Evolutionary conservation across 2,329 filamentous ascomycete species (phyloP), one percentile per base, ranked within the genome.

Genomic region (Lizonia empirigonia): DNA sequence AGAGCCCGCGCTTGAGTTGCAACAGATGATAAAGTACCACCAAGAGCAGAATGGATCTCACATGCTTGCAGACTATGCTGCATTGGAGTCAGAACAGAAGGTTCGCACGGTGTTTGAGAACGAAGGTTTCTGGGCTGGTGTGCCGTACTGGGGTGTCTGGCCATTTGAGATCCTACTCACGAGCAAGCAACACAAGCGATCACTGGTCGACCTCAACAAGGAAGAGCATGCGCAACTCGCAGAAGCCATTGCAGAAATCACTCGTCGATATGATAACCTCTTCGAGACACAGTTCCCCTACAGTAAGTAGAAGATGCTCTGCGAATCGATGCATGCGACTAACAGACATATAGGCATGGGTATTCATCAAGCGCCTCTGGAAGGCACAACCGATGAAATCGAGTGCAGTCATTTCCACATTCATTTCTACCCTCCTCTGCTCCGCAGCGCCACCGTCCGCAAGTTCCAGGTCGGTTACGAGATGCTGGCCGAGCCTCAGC

Each of bases 401-500:
- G 89, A 96, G 64, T 86, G 86, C 55, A 91, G 90, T 61, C 93
- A 96, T 75, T 86, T 99, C 70, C 94, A 99, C 74, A 87, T 99
- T 78, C 94, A 99, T 77, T 99, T 99, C 75, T 97, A 97, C 73
- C 94, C 94, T 33, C 94, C 94, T 10, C 80, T 99, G 37, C 80
- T 99, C 58, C 86, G 94, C 49, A 96, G 91, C 37, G 92, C 94
- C 2, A 96, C 91, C 0, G 92, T 99, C 37, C 86, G 90, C 63
- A 99, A 99, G 77, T 99, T 97, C 76, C 76, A 97, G 44, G 94
- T 99, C 26, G 94, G 94, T 58, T 97, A 96, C 71, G 94, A 99
- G 76, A 82, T 99, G 76, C 85, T 99, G 84, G 94, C 90, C 1
- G 94, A 99, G 77, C 93, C 94, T n/a, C 94, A 99, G 76, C 84